phyloP scores from a whole-genome alignment of 1,284 basidiomycete species.

The Ustilago esculenta region DNA sequence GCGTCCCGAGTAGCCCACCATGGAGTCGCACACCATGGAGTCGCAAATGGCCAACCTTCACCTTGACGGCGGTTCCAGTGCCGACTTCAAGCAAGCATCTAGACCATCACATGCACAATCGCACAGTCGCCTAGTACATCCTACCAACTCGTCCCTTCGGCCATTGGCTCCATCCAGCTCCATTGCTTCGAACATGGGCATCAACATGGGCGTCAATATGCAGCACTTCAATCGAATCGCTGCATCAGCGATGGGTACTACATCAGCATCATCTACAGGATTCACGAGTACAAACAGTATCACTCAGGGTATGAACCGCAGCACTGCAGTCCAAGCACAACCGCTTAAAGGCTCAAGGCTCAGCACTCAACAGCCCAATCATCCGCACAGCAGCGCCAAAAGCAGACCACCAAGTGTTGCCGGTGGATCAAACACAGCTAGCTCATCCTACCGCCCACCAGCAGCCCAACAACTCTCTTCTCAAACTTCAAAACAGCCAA shows the following conservation, averaged over 20 bases:
- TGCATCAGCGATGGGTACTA: slow-evolving; percentile 8
- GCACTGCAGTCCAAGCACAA: slow-evolving; percentile 3
- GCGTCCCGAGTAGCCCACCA: too few species aligned
- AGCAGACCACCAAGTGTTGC: slow-evolving; percentile 38
- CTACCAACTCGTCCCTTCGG: slow-evolving; percentile 15
- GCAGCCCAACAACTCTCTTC: not conserved
- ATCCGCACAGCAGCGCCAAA: slow-evolving; percentile 3
- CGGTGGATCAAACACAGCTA: slow-evolving; percentile 2
- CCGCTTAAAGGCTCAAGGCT: slow-evolving; percentile 25
- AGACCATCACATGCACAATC: slow-evolving; percentile 17
- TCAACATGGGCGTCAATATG: slow-evolving; percentile 44
- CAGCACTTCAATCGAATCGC: slow-evolving; percentile 47
- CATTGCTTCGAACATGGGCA: slow-evolving; percentile 43
- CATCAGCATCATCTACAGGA: slow-evolving; percentile 13
- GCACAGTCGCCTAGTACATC: slow-evolving; percentile 7
- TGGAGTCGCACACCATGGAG: slow-evolving; percentile 18
- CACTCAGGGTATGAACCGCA: slow-evolving; percentile 17
- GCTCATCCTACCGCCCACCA: slow-evolving; percentile 14
- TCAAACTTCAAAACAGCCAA: slow-evolving; percentile 4
- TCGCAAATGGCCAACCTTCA: slow-evolving; percentile 37
- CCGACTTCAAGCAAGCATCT: slow-evolving; percentile 27
- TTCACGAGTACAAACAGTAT: slow-evolving; percentile 23
- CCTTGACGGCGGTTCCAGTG: slow-evolving; percentile 23
- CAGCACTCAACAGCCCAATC: slow-evolving; percentile 20
- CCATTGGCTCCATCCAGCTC: slow-evolving; percentile 39